Base-by-base conservation (phyloP, 768 basidiomycete species). In the Tricholoma matsutake region DNA sequence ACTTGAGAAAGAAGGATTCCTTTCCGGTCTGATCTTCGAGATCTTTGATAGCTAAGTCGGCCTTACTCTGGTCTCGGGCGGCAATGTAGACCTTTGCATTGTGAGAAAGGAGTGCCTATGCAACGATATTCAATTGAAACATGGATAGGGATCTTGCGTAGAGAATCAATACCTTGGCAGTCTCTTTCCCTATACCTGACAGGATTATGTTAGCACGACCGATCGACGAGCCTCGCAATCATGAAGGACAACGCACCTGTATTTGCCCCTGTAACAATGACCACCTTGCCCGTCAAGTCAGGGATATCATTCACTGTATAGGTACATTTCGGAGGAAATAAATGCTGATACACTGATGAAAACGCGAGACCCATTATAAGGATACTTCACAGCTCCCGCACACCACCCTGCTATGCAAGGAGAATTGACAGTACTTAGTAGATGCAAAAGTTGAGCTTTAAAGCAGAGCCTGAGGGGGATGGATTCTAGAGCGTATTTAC, bases 21-120 rank as follows among this genome's bases (percentile, higher is more conserved):
- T 78, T 79, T 4, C 83, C 83, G 0, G 84, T 86, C 35, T 75
- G 65, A 25, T 75, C 57, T 51, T 84, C 78, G 60, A 91, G 72
- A 6, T 84, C 80, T 31, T 73, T 62, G 59, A 89, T 87, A 0
- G 86, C 86, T 3, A 65, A 67, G 3, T 78, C 73, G 0, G 79
- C 75, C 62, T 82, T 87, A 31, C 72, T 70, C 54, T 70, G 61
- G 56, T 67, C 78, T n/a, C 86, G 79, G 8, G 75, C 73, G 0
- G 83, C 85, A 45, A 90, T 66, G 67, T 91, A 90, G 0, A 91
- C 87, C 57, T 81, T 88, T 8, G 87, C 88, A 66, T 87, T 83
- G 64, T 83, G 84, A 9, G 63, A 39, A 16, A 89, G 73, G 7
- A 88, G 78, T 2, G 73, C 79, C 82, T 86, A 29, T 29, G 2